Evolutionary conservation across 78 protist species (phyloP).

Genomic region (Guillardia theta): DNA sequence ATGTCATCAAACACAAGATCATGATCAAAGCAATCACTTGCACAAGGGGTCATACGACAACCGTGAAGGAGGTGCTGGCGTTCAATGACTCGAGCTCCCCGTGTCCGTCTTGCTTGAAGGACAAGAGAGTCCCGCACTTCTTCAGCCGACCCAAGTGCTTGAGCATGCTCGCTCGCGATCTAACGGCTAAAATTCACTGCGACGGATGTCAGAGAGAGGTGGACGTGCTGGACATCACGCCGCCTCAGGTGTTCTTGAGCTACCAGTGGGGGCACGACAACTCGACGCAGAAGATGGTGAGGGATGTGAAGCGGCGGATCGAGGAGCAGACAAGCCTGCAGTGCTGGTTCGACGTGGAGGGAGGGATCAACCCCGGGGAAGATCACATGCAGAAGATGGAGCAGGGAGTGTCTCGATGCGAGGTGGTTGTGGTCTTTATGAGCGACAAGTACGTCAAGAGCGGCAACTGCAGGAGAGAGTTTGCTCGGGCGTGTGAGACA

Average conservation of each 20-base stretch:
- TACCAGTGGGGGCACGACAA: slow-evolving; percentile 1
- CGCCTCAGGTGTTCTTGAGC: background rate
- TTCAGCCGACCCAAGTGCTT: too few relatives aligned
- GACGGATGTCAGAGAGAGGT: too few relatives aligned
- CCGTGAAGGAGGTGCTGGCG: too few relatives aligned
- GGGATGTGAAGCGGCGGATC: background rate
- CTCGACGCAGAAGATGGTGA: background rate
- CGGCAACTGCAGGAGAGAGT: slow-evolving; percentile 16
- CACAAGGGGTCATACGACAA: too few relatives aligned
- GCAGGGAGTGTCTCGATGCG: background rate
- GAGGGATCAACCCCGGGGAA: slow-evolving; percentile 26
- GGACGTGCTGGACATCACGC: background rate
- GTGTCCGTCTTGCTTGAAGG: too few relatives aligned
- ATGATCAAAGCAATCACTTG: too few relatives aligned
- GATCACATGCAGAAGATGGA: background rate
- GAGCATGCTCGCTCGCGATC: too few relatives aligned
- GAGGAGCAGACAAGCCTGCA: background rate
- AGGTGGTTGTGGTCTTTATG: background rate
- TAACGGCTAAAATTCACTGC: too few relatives aligned
- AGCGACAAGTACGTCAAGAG: background rate
- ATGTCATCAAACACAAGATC: too few relatives aligned
- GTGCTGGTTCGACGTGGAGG: slow-evolving; percentile 30
- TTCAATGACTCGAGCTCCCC: too few relatives aligned
- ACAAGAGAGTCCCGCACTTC: too few relatives aligned
- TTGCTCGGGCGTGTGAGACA: background rate